Conservation (phyloP, 495 filamentous ascomycete species). For the Neurospora sp. region DNA sequence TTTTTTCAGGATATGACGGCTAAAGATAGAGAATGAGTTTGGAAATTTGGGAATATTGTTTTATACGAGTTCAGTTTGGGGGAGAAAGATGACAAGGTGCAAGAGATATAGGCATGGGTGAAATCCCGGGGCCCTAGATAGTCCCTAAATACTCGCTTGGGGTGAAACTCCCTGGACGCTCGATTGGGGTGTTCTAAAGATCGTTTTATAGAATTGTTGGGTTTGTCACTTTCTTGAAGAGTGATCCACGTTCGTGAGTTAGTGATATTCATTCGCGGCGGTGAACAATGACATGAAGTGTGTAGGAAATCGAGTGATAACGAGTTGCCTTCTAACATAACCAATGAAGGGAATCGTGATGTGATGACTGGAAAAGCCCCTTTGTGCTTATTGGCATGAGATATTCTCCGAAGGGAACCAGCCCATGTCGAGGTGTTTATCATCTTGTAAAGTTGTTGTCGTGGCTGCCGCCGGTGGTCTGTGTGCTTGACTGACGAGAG, state of each 20-base stretch:
- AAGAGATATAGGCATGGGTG: background rate
- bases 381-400: too few relatives aligned
- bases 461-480: too few relatives aligned
- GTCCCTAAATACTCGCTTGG: background rate
- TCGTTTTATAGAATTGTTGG: background rate
- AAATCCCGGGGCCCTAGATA: background rate
- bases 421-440: too few relatives aligned
- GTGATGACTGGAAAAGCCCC: too few relatives aligned
- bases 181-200: background rate
- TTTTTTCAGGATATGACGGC: background rate
- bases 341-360: too few relatives aligned
- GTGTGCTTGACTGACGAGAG: too few relatives aligned
- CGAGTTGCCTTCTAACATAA: too few relatives aligned
- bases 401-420: too few relatives aligned
- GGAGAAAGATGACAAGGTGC: background rate
- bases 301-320: too few relatives aligned
- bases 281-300: background rate
- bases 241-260: background rate
- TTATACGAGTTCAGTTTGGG: background rate
- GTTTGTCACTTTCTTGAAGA: background rate
- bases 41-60: background rate
- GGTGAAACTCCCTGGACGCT: background rate
- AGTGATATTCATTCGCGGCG: background rate
- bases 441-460: too few relatives aligned
- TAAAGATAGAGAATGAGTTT: background rate